A percentile compares a stretch with the other conserved stretches of the same genome.
Conservation (phyloP, 1,139 yeast species). For the Wickerhamomyces sp. region DNA sequence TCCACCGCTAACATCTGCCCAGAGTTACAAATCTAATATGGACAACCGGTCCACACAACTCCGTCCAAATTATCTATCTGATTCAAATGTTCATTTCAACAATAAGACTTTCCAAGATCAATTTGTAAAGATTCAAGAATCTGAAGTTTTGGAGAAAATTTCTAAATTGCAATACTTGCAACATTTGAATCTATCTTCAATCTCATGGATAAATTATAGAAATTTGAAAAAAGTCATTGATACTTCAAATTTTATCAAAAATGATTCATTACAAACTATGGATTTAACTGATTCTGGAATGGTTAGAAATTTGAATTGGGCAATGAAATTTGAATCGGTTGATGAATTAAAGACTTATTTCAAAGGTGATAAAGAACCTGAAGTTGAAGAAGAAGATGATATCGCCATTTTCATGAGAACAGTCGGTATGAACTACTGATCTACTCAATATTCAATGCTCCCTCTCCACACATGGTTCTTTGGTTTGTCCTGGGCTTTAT, state of each 20-base stretch:
- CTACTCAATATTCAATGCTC: no score
- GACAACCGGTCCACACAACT: neutral
- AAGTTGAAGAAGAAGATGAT: constrained; percentile 3
- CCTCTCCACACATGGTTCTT: no score
- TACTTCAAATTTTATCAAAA: constrained; percentile 17
- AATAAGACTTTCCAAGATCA: constrained; percentile 10
- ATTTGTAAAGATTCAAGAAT: constrained; percentile 32
- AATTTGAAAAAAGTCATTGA: constrained; percentile 32
- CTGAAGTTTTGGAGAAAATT: constrained; percentile 33
- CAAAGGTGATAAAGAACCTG: constrained; percentile 5
- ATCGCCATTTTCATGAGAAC: constrained; percentile 11
- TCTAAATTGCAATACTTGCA: constrained; percentile 27
- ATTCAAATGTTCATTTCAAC: constrained; percentile 14
- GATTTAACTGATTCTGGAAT: constrained; percentile 55
- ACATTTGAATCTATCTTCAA: constrained; percentile 37
- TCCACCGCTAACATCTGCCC: neutral
- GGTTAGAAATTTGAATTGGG: constrained; percentile 55
- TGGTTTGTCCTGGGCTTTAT: no score
- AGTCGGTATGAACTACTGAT: constrained; percentile 22
- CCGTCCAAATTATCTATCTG: constrained; percentile 15
- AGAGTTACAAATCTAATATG: neutral
- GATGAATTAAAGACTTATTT: constrained; percentile 23
- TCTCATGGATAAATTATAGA: constrained; percentile 48
- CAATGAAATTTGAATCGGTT: constrained; percentile 25
- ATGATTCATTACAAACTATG: constrained; percentile 19